Conservation (phyloP, 768 basidiomycete genomes). For the Suillus spraguei region DNA sequence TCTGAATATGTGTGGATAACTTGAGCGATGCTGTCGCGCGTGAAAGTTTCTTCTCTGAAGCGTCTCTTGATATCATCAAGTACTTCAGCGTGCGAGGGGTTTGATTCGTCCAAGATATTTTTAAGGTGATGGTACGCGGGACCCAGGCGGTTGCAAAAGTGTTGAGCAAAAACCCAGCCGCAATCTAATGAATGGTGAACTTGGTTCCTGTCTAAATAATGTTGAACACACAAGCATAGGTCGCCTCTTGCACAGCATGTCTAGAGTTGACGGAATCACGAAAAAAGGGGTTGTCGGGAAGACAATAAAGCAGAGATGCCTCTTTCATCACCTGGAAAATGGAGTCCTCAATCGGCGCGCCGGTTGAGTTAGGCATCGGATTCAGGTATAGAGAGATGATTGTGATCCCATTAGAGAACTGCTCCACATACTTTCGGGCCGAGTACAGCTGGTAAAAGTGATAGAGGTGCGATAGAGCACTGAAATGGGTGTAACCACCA, state of each 20-base stretch:
- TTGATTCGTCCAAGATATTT: constrained; percentile 87
- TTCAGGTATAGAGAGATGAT: constrained; percentile 96
- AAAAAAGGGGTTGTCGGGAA: constrained; percentile 94
- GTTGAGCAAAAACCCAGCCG: constrained; percentile 98
- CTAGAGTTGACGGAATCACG: constrained; percentile 39
- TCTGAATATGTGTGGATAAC: constrained; percentile 88
- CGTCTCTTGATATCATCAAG: constrained; percentile 93
- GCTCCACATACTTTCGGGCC: constrained; percentile 98
- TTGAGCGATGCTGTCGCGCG: constrained; percentile 89
- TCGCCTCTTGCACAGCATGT: constrained; percentile 97
- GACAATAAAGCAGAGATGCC: constrained; percentile 88
- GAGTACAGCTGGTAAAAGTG: constrained; percentile 97
- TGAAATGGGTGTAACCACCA: constrained; percentile 29
- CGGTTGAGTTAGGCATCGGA: constrained; percentile 75
- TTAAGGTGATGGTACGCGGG: constrained; percentile 87
- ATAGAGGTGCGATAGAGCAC: constrained; percentile 93
- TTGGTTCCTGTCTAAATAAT: constrained; percentile 2
- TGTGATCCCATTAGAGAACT: constrained; percentile 96
- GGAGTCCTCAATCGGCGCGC: constrained; percentile 94
- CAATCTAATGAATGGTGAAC: constrained; percentile 55
- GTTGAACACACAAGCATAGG: constrained; percentile 75
- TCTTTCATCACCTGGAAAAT: constrained; percentile 99
- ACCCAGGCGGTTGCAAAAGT: constrained; percentile 96
- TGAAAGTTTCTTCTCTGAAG: constrained; percentile 98
- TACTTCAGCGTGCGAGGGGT: constrained; percentile 90